Conservation (phyloP, 352 stramenopile genomes). For the Pythium biforme region DNA sequence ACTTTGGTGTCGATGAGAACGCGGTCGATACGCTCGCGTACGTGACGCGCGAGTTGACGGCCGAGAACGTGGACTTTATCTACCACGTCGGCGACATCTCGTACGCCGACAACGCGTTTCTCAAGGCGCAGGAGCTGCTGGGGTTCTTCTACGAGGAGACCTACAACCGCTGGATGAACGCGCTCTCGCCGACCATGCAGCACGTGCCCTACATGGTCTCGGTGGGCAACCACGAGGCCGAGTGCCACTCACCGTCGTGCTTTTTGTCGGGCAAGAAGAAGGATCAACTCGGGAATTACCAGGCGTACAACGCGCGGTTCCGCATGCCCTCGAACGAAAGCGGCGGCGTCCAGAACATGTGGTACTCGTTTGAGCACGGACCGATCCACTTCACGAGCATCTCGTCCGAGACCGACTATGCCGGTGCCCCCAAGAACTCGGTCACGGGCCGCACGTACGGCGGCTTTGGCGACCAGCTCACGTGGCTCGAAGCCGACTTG, state of each 20-base stretch:
- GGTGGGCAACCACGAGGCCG: slow-evolving; percentile 86
- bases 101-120: slow-evolving; percentile 37
- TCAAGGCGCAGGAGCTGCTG: slow-evolving; percentile 22
- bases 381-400: slow-evolving; percentile 82
- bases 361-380: slow-evolving; percentile 87
- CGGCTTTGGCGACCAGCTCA: slow-evolving; percentile 48
- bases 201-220: slow-evolving; percentile 83
- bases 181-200: slow-evolving; percentile 48
- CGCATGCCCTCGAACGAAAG: slow-evolving; percentile 80
- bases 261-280: slow-evolving; percentile 44
- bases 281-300: slow-evolving; percentile 73
- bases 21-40: slow-evolving; percentile 37
- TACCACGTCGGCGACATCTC: slow-evolving; percentile 76
- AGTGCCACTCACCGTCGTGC: slow-evolving; percentile 83
- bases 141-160: slow-evolving; percentile 87
- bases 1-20: slow-evolving; percentile 47
- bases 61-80: slow-evolving; percentile 48
- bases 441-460: slow-evolving; percentile 38
- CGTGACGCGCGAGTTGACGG: slow-evolving; percentile 35
- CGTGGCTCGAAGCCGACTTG: slow-evolving; percentile 51
- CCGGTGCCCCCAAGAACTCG: slow-evolving; percentile 39
- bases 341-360: slow-evolving; percentile 73
- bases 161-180: slow-evolving; percentile 86
- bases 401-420: slow-evolving; percentile 78
- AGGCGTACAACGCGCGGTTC: slow-evolving; percentile 83